These are phyloP conservation scores for Dunaliella sp. DNA, from an alignment of 139 green algal genomes.

Conservation along the genomic window DNA sequence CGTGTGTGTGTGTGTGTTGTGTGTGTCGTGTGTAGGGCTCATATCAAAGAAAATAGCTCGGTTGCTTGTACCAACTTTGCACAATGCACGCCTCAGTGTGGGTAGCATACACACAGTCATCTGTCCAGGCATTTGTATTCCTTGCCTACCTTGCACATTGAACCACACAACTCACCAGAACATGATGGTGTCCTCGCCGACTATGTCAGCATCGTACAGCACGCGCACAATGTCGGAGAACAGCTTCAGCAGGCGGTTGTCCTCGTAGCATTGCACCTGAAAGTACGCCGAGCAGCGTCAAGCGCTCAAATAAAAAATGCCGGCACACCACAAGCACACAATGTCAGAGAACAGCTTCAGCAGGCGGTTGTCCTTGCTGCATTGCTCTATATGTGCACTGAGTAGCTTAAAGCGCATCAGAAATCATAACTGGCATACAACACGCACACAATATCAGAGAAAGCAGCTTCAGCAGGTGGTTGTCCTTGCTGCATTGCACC, in stretches of 20 bases:
- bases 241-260: conserved; percentile 89
- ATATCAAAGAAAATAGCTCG: no score
- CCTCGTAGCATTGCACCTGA: conserved; percentile 94
- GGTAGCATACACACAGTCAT: no score
- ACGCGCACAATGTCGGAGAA: conserved; percentile 86
- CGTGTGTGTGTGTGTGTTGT: no score
- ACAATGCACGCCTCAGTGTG: no score
- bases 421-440: no score
- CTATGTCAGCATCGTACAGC: conserved; percentile 89
- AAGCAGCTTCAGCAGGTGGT: conserved; percentile 89
- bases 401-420: no score
- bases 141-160: no score
- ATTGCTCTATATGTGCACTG: conserved; percentile 66
- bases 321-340: conserved; percentile 84
- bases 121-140: no score
- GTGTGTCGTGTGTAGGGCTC: no score
- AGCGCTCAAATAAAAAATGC: no score
- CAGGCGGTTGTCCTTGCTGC: conserved; percentile 93
- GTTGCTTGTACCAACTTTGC: no score
- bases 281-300: no score
- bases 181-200: conserved; percentile 88
- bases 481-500: conserved; percentile 95
- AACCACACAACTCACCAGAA: conserved; percentile 69
- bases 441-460: conserved; percentile 81
- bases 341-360: conserved; percentile 92